Evolutionary conservation across 2,329 filamentous ascomycete species (phyloP), one percentile per base, ranked within the genome.

Genomic region (Alternaria hordeiaustralica): DNA sequence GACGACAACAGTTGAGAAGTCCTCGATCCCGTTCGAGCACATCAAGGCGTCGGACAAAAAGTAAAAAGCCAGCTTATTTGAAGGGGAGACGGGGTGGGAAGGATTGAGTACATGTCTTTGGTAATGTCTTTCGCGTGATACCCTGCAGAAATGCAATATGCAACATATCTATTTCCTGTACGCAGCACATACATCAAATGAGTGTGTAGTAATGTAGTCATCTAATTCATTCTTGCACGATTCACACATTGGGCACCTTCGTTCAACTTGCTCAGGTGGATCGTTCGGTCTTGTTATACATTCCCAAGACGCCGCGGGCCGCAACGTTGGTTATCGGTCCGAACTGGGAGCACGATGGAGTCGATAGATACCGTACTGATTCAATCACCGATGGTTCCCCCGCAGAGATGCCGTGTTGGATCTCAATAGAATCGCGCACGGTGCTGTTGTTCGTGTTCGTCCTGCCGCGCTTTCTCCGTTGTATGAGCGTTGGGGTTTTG

Each of bases 1-100:
- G 44, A 71, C 66, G 12, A 67, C 66, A 33, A 65, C 47, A 18
- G 61, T 64, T 2, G 47, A 63, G 47, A 65, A 46, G 18, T 43
- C 67, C 2, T 36, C 44, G 25, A 15, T 63, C 13, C 61, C 61
- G 11, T 50, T 65, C 55, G 59, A 61, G 47, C 60, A 69, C 12
- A 58, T 61, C 21, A 63, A 60, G 45, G 25, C 49, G 28, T 18
- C 28, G 30, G 60, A 59, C 12, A 62, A 47, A 2, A 62, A 59
- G 9, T 62, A 62, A 18, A 33, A 21, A 21, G 20, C 5, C 41
- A 30, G 21, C 54, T n/a, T 53, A 13, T 25, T 44, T 20, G 11
- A 11, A 23, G 21, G 23, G n/a, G 53, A 28, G 18, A 4, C 4
- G 21, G 15, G 13, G 33, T 21, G 36, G 53, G 21, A 44, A 5